Evolutionary conservation across 202 grass and related monocot species (phyloP), one percentile per base, ranked within the genome.

Genomic region (Bolboschoenoplectus hybrid): DNA sequence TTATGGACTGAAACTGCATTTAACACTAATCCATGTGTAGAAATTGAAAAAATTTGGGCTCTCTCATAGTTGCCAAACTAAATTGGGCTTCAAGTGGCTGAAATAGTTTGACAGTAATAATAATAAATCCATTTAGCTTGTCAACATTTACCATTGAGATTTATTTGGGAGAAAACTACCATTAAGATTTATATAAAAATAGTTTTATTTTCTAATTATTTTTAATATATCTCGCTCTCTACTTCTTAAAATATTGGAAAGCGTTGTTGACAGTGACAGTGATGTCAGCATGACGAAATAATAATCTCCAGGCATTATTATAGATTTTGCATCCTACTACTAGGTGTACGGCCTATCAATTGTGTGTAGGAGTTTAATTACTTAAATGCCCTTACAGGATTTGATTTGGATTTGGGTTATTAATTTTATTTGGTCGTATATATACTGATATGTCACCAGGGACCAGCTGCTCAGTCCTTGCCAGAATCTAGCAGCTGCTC

Each of bases 211-310:
- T 26, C 26, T 26, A 26, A 26, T 26, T 26, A 26, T 26, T 26
- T 26, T 0, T 26, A 26, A 26, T 26, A 26, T 26, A 26, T 26
- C 26, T 26, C 26, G 26, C 26, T 26, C 26, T 26, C 26, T 26
- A 26, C 26, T 26, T 26, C 26, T 26, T 26, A 26, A 26, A 26
- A 26, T 26, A 26, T 26, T 26, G 26, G 26, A 26, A 26, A 26
- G 26, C 26, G 26, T 26, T 26, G 26, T 26, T 26, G 26, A 26
- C 26, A 26, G 26, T 26, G 26, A 26, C 26, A 26, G 26, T 66
- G 63, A 66, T 66, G 63, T 66, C 9, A 66, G 63, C 32, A 32
- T 66, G 63, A 66, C 63, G 63, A 36, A 66, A 66, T 66, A 36
- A 56, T 56, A 56, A 55, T 9, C 12, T 1, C 51, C 2, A 14